phyloP scores from a whole-genome alignment of 768 basidiomycete genomes.

The Rhodotorula sphaerocarpa region DNA sequence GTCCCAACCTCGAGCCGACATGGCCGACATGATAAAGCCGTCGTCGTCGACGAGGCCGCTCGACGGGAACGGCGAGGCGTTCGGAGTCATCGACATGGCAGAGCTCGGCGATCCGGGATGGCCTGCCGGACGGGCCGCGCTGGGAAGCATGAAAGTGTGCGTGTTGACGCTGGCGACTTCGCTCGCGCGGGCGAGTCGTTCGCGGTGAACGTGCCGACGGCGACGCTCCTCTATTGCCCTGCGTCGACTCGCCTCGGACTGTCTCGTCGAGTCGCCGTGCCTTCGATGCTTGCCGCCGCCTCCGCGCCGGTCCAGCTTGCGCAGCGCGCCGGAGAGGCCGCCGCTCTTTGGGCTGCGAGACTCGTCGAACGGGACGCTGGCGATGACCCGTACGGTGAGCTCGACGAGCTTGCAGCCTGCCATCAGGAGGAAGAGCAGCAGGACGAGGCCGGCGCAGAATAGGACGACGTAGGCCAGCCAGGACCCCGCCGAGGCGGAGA shows the following conservation, averaged over 20 bases:
- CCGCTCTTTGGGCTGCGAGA: slow-evolving; percentile 70
- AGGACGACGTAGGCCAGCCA: slow-evolving; percentile 95
- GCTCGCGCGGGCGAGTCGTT: slow-evolving; percentile 19
- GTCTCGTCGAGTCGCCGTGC: no score
- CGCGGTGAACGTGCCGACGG: slow-evolving; percentile 12
- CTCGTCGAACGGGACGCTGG: slow-evolving; percentile 72
- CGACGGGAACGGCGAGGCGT: slow-evolving; percentile 16
- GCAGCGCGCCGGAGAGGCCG: slow-evolving; percentile 76
- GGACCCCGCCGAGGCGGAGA: slow-evolving; percentile 68
- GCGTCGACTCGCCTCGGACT: neutral
- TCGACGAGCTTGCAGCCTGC: slow-evolving; percentile 77
- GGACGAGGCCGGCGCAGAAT: slow-evolving; percentile 66
- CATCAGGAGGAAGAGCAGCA: slow-evolving; percentile 72
- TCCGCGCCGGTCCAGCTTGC: slow-evolving; percentile 49
- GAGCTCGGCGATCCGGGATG: slow-evolving; percentile 45
- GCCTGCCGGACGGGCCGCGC: slow-evolving; percentile 52
- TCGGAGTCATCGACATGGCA: slow-evolving; percentile 52
- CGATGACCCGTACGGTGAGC: slow-evolving; percentile 66
- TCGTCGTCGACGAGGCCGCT: slow-evolving; percentile 48
- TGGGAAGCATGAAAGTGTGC: slow-evolving; percentile 26
- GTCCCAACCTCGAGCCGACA: slow-evolving; percentile 52
- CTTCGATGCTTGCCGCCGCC: neutral
- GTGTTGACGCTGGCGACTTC: slow-evolving; percentile 24
- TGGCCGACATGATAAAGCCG: slow-evolving; percentile 89
- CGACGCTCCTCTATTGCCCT: slow-evolving; percentile 30